phyloP scores from a whole-genome alignment of 495 filamentous ascomycete species.

The Neurospora sp. region DNA sequence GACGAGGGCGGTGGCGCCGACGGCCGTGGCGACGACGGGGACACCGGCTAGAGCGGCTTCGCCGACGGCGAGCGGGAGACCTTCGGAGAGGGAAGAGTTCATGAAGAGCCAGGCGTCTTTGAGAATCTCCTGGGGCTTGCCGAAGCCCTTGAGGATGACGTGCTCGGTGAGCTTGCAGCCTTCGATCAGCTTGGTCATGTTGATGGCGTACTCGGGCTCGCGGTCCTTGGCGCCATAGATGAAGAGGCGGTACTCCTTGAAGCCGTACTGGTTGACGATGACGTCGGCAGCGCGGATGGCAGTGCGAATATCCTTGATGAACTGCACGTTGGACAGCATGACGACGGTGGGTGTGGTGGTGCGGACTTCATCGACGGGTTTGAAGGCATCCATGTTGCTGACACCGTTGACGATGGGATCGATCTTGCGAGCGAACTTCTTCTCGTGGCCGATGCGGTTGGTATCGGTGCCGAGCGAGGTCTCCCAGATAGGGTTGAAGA shows the following conservation, averaged over 20 bases:
- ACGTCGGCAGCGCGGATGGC: constrained; percentile 54
- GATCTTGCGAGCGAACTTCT: constrained; percentile 50
- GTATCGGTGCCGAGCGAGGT: constrained; percentile 53
- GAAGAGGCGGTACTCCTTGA: constrained; percentile 50
- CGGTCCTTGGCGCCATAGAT: constrained; percentile 57
- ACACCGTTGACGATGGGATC: constrained; percentile 63
- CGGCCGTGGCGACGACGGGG: constrained; percentile 56
- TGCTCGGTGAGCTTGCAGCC: constrained; percentile 43
- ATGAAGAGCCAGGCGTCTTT: constrained; percentile 57
- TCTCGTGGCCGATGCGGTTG: constrained; percentile 48
- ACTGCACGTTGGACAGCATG: constrained; percentile 60
- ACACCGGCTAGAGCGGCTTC: constrained; percentile 56
- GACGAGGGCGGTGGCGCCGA: constrained; percentile 52
- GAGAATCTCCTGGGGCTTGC: constrained; percentile 48
- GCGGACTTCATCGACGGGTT: constrained; percentile 48
- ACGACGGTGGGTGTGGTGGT: constrained; percentile 49
- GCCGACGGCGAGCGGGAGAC: constrained; percentile 54
- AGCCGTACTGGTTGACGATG: constrained; percentile 56
- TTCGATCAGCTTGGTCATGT: constrained; percentile 53
- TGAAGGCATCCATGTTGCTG: constrained; percentile 53
- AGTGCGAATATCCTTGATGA: constrained; percentile 58
- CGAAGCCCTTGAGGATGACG: constrained; percentile 47
- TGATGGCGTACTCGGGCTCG: constrained; percentile 50
- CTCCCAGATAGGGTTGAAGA: constrained; percentile 63
- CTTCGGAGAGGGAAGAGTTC: constrained; percentile 58